These are phyloP conservation scores for Ogataea ganodermae DNA, from an alignment of 805 yeast genomes.

Conservation along the genomic window DNA sequence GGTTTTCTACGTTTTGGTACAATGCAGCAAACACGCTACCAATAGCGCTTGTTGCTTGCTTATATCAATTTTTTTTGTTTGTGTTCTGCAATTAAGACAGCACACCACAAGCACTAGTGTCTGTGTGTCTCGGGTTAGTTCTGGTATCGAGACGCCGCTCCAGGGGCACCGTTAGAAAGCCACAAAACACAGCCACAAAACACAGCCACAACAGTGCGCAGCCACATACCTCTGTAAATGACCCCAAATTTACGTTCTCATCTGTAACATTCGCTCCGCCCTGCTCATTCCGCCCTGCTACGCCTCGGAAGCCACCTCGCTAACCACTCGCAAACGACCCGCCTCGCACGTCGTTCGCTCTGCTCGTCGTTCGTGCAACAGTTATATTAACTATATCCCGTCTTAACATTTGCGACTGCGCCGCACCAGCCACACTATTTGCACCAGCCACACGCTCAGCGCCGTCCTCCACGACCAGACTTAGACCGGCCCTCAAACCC, in stretches of 20 bases:
- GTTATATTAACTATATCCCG: background rate
- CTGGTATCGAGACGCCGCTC: too few species aligned
- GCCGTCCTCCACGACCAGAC: constrained; percentile 20
- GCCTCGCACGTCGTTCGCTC: background rate
- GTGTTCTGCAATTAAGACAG: background rate
- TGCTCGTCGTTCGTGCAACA: background rate
- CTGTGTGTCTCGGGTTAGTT: too few species aligned
- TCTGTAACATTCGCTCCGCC: too few species aligned
- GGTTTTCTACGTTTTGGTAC: background rate
- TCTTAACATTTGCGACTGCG: background rate
- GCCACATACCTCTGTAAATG: background rate
- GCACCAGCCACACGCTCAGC: constrained; percentile 8
- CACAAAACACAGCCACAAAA: background rate
- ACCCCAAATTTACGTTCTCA: too few species aligned
- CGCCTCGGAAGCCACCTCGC: too few species aligned
- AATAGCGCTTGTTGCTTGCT: background rate
- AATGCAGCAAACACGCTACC: background rate
- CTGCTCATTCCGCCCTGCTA: too few species aligned
- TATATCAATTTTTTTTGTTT: background rate
- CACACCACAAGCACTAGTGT: background rate
- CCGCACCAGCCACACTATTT: constrained; percentile 5
- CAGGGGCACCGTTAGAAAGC: too few species aligned
- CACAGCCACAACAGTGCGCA: background rate
- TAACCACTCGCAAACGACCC: too few species aligned
- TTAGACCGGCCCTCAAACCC: constrained; percentile 78